phyloP scores from a whole-genome alignment of 257 asterid species.

The Solanum raphanifolium region DNA sequence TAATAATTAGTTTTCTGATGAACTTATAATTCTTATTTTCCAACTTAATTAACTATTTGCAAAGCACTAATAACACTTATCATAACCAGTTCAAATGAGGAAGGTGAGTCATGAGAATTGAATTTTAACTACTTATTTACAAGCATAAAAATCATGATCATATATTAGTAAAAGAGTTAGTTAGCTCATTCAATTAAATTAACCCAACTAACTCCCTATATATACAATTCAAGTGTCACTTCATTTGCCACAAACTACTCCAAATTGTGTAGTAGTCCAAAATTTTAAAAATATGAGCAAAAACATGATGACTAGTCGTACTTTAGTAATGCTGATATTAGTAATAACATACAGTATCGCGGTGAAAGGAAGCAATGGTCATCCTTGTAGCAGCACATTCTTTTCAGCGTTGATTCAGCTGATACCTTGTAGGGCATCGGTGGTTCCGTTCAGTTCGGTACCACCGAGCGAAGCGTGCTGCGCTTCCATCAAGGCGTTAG shows the following conservation, averaged over 20 bases:
- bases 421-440: slow-evolving; percentile 85
- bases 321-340: slow-evolving; percentile 12
- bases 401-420: slow-evolving; percentile 79
- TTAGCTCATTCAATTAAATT: neutral
- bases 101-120: neutral
- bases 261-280: neutral
- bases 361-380: slow-evolving; percentile 23
- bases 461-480: slow-evolving; percentile 83
- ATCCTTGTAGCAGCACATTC: slow-evolving; percentile 58
- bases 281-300: slow-evolving; percentile 11
- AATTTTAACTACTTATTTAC: neutral
- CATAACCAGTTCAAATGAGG: neutral
- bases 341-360: slow-evolving; percentile 11
- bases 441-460: slow-evolving; percentile 52
- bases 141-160: neutral
- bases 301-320: neutral
- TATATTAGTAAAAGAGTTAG: neutral
- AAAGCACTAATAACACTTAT: neutral
- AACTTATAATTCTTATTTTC: neutral
- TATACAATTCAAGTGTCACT: neutral
- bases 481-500: slow-evolving; percentile 70
- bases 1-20: neutral
- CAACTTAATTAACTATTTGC: neutral
- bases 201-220: neutral
- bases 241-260: neutral